Conservation (phyloP, 805 yeast genomes). For the Torulaspora maleeae region DNA sequence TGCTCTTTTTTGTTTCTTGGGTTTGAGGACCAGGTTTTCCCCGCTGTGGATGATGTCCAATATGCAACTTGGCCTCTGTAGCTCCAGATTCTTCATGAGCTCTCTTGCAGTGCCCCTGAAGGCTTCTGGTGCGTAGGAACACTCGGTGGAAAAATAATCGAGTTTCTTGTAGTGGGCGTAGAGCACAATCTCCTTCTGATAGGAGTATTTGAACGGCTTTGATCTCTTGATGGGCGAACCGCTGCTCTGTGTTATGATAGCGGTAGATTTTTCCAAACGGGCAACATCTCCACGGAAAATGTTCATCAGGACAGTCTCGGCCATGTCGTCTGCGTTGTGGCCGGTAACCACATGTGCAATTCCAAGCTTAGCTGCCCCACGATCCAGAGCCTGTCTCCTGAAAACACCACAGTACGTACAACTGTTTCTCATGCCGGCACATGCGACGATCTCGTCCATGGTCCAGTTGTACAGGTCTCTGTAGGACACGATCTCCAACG, state of each 20-base stretch:
- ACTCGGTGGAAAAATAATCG: slow-evolving; percentile 95
- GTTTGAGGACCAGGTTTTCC: slow-evolving; percentile 68
- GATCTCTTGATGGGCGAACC: slow-evolving; percentile 91
- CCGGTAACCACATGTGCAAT: slow-evolving; percentile 94
- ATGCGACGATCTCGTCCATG: slow-evolving; percentile 95
- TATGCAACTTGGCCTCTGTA: slow-evolving; percentile 87
- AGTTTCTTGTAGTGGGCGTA: slow-evolving; percentile 95
- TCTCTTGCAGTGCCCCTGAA: slow-evolving; percentile 96
- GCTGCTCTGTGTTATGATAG: slow-evolving; percentile 73
- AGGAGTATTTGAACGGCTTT: slow-evolving; percentile 92
- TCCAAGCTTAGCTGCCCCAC: slow-evolving; percentile 86
- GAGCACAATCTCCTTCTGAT: slow-evolving; percentile 94
- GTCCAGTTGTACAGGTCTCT: slow-evolving; percentile 93
- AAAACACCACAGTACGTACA: slow-evolving; percentile 98
- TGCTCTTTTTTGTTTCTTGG: slow-evolving; percentile 46
- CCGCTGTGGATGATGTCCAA: slow-evolving; percentile 94
- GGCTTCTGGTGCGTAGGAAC: slow-evolving; percentile 98
- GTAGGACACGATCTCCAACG: slow-evolving; percentile 76
- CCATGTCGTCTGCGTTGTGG: slow-evolving; percentile 99
- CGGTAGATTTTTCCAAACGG: slow-evolving; percentile 80
- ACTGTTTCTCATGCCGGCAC: slow-evolving; percentile 88
- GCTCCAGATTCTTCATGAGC: slow-evolving; percentile 81
- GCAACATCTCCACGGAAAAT: slow-evolving; percentile 93
- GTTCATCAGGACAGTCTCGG: slow-evolving; percentile 96
- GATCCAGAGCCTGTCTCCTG: slow-evolving; percentile 90